Percentiles rank a stretch among this genome's conserved stretches.
Conservation (phyloP, 345 rosid species). For the Linum lewisii region DNA sequence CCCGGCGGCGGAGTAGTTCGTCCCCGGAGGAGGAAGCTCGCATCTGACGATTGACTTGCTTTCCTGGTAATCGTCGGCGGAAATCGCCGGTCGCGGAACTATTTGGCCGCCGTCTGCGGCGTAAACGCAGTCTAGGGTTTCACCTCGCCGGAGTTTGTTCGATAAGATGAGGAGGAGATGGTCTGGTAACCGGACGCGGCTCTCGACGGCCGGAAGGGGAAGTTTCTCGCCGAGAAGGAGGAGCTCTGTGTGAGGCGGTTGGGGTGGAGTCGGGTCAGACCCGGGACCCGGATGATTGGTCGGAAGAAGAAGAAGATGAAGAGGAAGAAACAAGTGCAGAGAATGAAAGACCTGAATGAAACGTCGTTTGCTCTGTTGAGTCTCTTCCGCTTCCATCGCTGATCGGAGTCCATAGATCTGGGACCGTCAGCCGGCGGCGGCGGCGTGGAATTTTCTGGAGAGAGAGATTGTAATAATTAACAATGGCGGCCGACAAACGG, state of each 20-base stretch:
- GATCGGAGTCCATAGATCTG: conserved; percentile 53
- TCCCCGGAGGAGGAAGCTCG: conserved; percentile 54
- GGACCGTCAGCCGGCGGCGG: neutral
- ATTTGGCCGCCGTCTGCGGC: conserved; percentile 11
- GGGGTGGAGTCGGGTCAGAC: conserved; percentile 37
- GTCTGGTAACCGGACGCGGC: conserved; percentile 66
- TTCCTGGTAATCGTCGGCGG: conserved; percentile 48
- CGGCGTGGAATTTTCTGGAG: neutral
- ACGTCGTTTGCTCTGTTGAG: conserved; percentile 30
- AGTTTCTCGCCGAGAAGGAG: conserved; percentile 12
- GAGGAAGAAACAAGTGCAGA: conserved; percentile 51
- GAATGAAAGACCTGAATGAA: conserved; percentile 41
- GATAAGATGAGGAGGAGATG: conserved; percentile 54
- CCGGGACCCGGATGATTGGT: conserved; percentile 51
- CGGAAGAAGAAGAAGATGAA: conserved; percentile 29
- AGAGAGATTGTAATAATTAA: neutral
- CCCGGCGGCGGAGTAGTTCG: conserved; percentile 52
- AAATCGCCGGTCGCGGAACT: conserved; percentile 27
- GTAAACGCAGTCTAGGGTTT: conserved; percentile 55
- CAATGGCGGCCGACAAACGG: neutral
- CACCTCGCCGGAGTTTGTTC: conserved; percentile 17
- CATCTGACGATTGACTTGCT: conserved; percentile 60
- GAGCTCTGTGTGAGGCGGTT: conserved; percentile 27
- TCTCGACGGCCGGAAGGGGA: conserved; percentile 37
- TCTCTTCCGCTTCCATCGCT: conserved; percentile 74